phyloP scores from a whole-genome alignment of 2,329 filamentous ascomycete species.

The Trichoderma breve region DNA sequence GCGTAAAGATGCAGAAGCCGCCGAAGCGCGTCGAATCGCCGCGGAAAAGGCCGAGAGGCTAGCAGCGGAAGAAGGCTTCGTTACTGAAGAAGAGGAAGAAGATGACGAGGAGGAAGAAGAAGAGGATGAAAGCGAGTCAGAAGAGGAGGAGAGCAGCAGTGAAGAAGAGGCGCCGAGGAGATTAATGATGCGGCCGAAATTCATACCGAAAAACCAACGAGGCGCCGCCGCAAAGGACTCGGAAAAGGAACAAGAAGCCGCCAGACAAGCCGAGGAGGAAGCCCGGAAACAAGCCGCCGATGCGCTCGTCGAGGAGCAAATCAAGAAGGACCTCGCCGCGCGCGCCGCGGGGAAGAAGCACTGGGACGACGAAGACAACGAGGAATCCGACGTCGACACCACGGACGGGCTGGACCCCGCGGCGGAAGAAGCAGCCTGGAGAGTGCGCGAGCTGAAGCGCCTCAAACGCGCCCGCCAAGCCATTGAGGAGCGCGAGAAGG shows the following conservation, averaged over 20 bases:
- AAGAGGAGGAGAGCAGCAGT: conserved; percentile 45
- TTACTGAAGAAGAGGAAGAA: conserved; percentile 54
- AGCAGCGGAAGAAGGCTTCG: conserved; percentile 61
- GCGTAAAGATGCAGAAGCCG: conserved; percentile 45
- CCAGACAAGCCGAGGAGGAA: conserved; percentile 52
- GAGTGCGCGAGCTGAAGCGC: conserved; percentile 83
- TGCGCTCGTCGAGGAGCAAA: conserved; percentile 81
- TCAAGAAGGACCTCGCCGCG: conserved; percentile 76
- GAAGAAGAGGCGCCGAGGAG: conserved; percentile 59
- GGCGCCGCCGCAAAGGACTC: conserved; percentile 32
- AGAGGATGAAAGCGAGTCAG: conserved; percentile 41
- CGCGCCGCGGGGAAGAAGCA: conserved; percentile 74
- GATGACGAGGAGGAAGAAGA: conserved; percentile 36
- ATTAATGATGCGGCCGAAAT: conserved; percentile 62
- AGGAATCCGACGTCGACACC: conserved; percentile 78
- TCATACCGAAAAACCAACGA: conserved; percentile 59
- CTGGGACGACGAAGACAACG: conserved; percentile 78
- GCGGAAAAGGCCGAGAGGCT: conserved; percentile 50
- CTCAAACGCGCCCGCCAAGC: conserved; percentile 82
- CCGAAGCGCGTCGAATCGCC: conserved; percentile 47
- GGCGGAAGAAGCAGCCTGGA: conserved; percentile 90
- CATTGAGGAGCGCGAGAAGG: conserved; percentile 79
- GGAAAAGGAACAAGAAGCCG: conserved; percentile 36
- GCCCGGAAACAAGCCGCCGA: conserved; percentile 69
- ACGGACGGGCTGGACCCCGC: conserved; percentile 83